Base-by-base conservation (phyloP, 192 early-diverging fungal genomes). In the Coemansia brasiliensis region DNA sequence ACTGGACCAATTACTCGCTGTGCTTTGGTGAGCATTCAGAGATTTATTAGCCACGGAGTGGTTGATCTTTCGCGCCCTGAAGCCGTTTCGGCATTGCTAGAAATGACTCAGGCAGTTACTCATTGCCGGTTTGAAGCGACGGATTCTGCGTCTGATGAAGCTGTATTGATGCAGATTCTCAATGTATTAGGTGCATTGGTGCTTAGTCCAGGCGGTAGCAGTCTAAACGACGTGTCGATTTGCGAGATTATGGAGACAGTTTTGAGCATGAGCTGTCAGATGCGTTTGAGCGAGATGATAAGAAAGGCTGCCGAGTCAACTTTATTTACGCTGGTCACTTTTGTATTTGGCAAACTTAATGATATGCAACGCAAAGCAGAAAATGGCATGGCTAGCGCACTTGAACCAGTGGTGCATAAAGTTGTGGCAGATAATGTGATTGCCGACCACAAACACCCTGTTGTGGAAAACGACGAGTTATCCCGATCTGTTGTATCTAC, bases 181-280 rank as follows among this genome's bases (percentile, higher is more conserved):
- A 84, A 88, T 21, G 83, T 99, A 9, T 69, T 96, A 21, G 79
- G 88, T 43, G 83, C 87, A 41, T 83, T 92, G 5, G 76, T 93
- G 38, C 84, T 82, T 51, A 93, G 91, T 63, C 65, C 84, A 54
- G 85, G 87, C 61, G 84, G 90, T 43, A 52, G 63, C 26, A 72
- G 76, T 3, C 67, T 99, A 25, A 88, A 89, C 48, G 95, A 99
- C 68, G 93, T 93, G 66, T 88, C 89, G 12, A 86, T 98, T 12
- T 99, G 96, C 68, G 93, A 94, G 61, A 96, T 98, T 84, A 92
- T 98, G 70, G 96, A 99, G 81, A 94, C 93, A 17, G 93, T 90
- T 13, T 86, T 99, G 52, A 93, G 92, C 66, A 95, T 99, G 91
- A 92, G 91, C 69, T 98, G 96, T 69, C 95, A 96, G 80, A 87